phyloP scores from a whole-genome alignment of 495 filamentous ascomycete genomes.

The Podospora australis region DNA sequence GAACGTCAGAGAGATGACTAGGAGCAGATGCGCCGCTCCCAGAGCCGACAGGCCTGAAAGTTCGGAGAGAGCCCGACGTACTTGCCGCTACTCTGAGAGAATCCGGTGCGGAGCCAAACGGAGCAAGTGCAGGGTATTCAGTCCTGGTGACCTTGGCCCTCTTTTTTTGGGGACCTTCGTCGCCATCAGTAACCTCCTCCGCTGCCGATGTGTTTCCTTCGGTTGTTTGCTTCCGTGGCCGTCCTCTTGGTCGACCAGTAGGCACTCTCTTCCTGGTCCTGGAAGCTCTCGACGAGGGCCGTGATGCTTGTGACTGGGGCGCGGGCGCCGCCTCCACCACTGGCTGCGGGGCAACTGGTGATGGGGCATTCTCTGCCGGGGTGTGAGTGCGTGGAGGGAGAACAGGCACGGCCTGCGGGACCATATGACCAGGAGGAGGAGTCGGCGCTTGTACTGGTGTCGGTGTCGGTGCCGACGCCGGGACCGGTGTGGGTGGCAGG shows the following conservation, averaged over 20 bases:
- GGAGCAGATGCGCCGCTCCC: slow-evolving; percentile 42
- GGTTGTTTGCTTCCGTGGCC: slow-evolving; percentile 39
- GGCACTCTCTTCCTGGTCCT: slow-evolving; percentile 22
- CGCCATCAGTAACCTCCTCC: slow-evolving; percentile 63
- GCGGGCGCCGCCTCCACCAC: slow-evolving; percentile 9
- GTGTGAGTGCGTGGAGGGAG: slow-evolving; percentile 5
- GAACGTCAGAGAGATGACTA: slow-evolving; percentile 63
- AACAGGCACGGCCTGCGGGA: slow-evolving; percentile 1
- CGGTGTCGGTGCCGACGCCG: no score
- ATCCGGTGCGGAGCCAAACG: slow-evolving; percentile 63
- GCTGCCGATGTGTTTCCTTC: slow-evolving; percentile 58
- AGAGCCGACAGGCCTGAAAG: slow-evolving; percentile 66
- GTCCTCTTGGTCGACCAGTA: slow-evolving; percentile 40
- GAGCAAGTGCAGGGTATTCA: slow-evolving; percentile 58
- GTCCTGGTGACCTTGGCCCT: slow-evolving; percentile 66
- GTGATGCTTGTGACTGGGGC: slow-evolving; percentile 13
- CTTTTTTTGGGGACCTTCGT: slow-evolving; percentile 59
- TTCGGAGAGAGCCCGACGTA: slow-evolving; percentile 79
- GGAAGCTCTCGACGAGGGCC: slow-evolving; percentile 38
- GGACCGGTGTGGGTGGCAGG: slow-evolving; percentile 3
- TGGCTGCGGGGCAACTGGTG: slow-evolving; percentile 13
- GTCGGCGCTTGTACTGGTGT: slow-evolving; percentile 1
- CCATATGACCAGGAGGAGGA: background rate
- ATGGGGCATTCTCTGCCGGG: slow-evolving; percentile 12
- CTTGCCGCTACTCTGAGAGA: slow-evolving; percentile 84